Conservation (phyloP, 495 filamentous ascomycete species). For the Viridothelium virens region DNA sequence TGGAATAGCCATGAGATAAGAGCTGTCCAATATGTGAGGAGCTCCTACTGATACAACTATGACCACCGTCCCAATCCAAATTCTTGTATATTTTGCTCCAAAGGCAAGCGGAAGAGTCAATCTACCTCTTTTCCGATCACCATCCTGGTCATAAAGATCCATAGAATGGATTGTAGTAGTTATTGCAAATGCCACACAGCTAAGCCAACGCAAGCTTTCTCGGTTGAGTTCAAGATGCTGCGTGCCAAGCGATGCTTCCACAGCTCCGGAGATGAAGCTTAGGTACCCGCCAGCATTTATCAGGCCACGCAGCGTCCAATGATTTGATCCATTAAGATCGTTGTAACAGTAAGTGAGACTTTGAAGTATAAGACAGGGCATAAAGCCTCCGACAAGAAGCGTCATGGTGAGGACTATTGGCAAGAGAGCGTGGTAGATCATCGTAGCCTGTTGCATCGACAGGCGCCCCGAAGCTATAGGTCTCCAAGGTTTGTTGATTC, state of each 20-base stretch:
- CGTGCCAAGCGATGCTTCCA: background rate
- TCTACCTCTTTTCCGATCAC: background rate
- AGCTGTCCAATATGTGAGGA: too few relatives aligned
- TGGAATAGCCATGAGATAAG: too few relatives aligned
- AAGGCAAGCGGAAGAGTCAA: background rate
- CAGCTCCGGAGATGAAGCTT: background rate
- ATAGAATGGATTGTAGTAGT: background rate
- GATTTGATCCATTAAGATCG: background rate
- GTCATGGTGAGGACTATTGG: background rate
- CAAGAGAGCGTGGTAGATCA: background rate
- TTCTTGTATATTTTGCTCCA: too few relatives aligned
- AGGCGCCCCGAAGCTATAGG: background rate
- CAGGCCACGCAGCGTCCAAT: background rate
- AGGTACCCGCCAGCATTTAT: background rate
- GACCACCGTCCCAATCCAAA: too few relatives aligned
- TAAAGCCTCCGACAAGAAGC: background rate
- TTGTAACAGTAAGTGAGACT: background rate
- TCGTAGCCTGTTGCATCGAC: background rate
- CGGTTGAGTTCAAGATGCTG: background rate
- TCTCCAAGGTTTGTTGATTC: background rate
- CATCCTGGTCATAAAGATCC: background rate
- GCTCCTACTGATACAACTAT: too few relatives aligned
- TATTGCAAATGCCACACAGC: background rate
- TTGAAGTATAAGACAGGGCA: background rate
- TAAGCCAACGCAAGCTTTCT: background rate